Base-by-base conservation (phyloP, 352 stramenopile species). In the Pythium biforme region DNA sequence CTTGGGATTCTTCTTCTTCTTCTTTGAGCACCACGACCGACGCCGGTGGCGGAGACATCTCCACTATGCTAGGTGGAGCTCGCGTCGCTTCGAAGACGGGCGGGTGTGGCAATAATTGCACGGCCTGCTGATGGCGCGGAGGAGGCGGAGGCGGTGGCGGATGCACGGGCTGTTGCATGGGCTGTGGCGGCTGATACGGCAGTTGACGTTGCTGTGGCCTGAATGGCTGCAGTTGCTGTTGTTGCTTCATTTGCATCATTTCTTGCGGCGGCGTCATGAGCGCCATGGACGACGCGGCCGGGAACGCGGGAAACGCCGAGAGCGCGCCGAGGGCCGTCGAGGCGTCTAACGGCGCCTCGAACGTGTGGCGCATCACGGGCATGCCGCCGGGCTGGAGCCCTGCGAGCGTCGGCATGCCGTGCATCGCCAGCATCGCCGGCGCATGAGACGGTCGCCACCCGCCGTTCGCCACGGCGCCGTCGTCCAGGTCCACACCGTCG, bases 401-500 rank as follows among this genome's bases (percentile, higher is more conserved):
- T 27, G 29, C 26, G 22, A 52, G 5, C 25, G 46, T 55, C 51
- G 27, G 17, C 7, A 49, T 39, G 14, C 14, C 25, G 34, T 59
- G 20, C 3, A 31, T 8, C 15, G 15, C 11, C 29, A 52, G 7
- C 37, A 50, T 25, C 22, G 56, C 8, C n/a, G n/a, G 27, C 23
- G 27, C 4, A 17, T 49, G 41, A 1, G 20, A 22, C 41, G 39
- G 40, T 2, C 8, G 25, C 62, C 46, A 62, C 9, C 12, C 62
- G 37, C 39, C 48, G 29, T 25, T 50, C 11, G 62, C 46, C 27
- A 68, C 47, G 20, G 46, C 47, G 39, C 31, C 53, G 48, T 68
- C 53, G 14, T 54, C 54, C 23, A 59, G 1, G 62, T 68, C 62
- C 26, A 46, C 54, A 39, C 54, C 62, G 59, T 68, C 54, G 48